Evolutionary conservation across 768 basidiomycete genomes (phyloP).

Genomic region (Naganishia vishniacii): DNA sequence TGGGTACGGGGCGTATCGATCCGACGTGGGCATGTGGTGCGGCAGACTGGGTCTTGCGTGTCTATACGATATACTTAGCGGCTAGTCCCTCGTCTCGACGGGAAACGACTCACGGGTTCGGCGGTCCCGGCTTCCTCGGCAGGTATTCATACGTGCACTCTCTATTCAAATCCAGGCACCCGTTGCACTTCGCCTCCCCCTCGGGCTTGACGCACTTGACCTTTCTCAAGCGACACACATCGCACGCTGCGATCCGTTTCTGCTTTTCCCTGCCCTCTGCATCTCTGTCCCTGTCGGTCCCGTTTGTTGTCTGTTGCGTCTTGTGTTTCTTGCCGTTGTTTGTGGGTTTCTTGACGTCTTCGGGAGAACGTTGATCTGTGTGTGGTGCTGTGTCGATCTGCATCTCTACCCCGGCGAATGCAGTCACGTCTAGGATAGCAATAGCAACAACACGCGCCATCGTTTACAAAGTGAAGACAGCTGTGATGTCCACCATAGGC

Average conservation of each 20-base stretch:
- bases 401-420: too few species aligned
- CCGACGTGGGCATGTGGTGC: neutral
- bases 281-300: neutral
- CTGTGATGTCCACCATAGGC: too few species aligned
- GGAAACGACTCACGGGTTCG: constrained; percentile 19
- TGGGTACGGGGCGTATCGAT: constrained; percentile 12
- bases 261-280: neutral
- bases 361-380: neutral
- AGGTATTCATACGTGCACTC: constrained; percentile 22
- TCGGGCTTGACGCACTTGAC: constrained; percentile 26
- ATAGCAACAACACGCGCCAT: too few species aligned
- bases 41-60: constrained; percentile 5
- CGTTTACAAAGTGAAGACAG: too few species aligned
- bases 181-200: constrained; percentile 13
- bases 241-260: constrained; percentile 21
- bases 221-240: constrained; percentile 23
- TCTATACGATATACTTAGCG: neutral
- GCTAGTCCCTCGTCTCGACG: too few species aligned
- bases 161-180: constrained; percentile 18
- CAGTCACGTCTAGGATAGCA: too few species aligned
- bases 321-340: neutral
- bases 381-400: too few species aligned
- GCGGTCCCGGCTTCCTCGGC: constrained; percentile 21
- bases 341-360: neutral
- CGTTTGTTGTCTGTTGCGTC: neutral